Base-by-base conservation (phyloP, 495 filamentous ascomycete species). In the Diplogelasinospora grovesii region DNA sequence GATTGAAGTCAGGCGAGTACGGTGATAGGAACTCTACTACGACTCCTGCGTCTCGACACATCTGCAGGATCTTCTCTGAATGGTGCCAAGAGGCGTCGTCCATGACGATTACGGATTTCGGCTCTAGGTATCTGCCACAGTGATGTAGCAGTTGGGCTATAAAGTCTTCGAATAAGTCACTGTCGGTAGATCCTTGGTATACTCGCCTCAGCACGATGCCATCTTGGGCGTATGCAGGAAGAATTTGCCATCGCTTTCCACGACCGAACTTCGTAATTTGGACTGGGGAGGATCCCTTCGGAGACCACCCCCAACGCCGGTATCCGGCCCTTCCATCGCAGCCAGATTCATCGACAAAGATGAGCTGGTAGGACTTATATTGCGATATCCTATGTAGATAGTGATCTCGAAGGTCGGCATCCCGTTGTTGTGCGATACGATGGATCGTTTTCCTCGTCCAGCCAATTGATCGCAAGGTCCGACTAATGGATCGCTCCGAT, bases 161-260 rank as follows among this genome's bases (percentile, higher is more conserved):
- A 28, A 46, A 50, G 29, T 46, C 43, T 37, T 44, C 36, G 33
- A 50, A 50, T n/a, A 45, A 41, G 21, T 46, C 31, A 46, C 26
- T 41, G 20, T 50, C 43, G 36, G 43, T 50, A 36, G 27, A 50
- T 41, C 48, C 28, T 46, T 50, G 21, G 36, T 46, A 50, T 41
- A 50, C 48, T 38, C 31, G 22, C 33, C 22, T 41, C 23, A 50
- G 43, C 22, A 50, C 15, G 24, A 50, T 42, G 34, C 48, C 29
- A 42, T 50, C 48, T 41, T 50, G 24, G 16, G 48, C 33, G 22
- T 47, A 47, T 47, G 23, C 41, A 33, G 34, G 43, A 46, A 50
- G 43, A 29, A 50, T 50, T 13, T 50, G 30, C 42, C 24, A 46
- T 42, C 48, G 35, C 41, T 52, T 44, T 33, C 39, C 40, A 32